A percentile compares a stretch with the other conserved stretches of the same genome.
phyloP scores from a whole-genome alignment of 1,284 basidiomycete species.

The Cryptococcus sp. region DNA sequence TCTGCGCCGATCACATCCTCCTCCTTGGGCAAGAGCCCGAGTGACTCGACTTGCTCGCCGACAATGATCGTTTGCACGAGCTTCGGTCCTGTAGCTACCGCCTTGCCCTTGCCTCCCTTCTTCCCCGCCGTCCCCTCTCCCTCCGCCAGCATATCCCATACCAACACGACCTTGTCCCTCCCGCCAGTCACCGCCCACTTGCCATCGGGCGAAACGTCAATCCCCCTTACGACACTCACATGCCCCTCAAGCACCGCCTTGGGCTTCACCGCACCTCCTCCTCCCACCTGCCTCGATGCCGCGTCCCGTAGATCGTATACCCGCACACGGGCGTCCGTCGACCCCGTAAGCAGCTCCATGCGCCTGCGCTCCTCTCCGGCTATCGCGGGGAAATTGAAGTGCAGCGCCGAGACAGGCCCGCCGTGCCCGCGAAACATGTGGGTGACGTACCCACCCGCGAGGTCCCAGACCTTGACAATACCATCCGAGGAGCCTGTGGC shows the following conservation, averaged over 20 bases:
- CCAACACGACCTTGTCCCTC: constrained; percentile 79
- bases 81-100: constrained; percentile 56
- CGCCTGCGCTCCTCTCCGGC: constrained; percentile 40
- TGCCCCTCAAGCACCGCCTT: constrained; percentile 82
- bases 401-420: constrained; percentile 85
- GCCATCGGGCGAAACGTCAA: constrained; percentile 79
- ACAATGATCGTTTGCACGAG: constrained; percentile 81
- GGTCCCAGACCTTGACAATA: constrained; percentile 94
- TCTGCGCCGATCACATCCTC: constrained; percentile 46
- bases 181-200: constrained; percentile 83
- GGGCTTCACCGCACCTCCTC: constrained; percentile 60
- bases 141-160: constrained; percentile 69
- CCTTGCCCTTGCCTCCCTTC: constrained; percentile 56
- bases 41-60: constrained; percentile 80
- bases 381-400: constrained; percentile 64
- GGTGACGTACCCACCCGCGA: constrained; percentile 80
- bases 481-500: constrained; percentile 96
- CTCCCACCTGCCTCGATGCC: constrained; percentile 54
- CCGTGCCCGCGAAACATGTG: constrained; percentile 96
- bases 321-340: constrained; percentile 82
- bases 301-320: constrained; percentile 77
- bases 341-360: constrained; percentile 83
- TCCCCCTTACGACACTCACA: constrained; percentile 80
- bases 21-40: constrained; percentile 59
- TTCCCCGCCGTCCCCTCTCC: constrained; percentile 31